Evolutionary conservation across 441 rosid genomes (phyloP).

Genomic region (Populus trichocarpa): DNA sequence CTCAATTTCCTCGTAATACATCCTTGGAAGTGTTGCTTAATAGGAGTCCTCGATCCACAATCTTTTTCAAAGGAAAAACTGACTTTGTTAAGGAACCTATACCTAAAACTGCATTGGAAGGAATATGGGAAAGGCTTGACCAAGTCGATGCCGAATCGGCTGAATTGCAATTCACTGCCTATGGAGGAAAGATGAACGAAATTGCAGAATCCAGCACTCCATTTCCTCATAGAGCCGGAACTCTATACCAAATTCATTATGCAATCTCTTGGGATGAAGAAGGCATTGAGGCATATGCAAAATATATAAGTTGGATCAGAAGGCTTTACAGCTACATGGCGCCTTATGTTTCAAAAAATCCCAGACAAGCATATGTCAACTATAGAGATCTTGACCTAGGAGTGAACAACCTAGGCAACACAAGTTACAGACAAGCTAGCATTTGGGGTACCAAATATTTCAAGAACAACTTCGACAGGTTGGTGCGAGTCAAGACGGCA

Average conservation of each 20-base stretch:
- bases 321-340: conserved; percentile 37
- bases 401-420: conserved; percentile 21
- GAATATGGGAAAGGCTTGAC: conserved; percentile 37
- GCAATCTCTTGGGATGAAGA: conserved; percentile 33
- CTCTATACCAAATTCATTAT: conserved; percentile 46
- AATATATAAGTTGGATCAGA: conserved; percentile 28
- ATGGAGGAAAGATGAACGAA: conserved; percentile 57
- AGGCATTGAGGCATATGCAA: conserved; percentile 19
- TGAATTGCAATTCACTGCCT: conserved; percentile 40
- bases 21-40: conserved; percentile 31
- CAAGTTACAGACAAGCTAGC: conserved; percentile 22
- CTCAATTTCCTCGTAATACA: conserved; percentile 18
- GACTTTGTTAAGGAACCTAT: conserved; percentile 51
- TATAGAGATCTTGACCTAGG: conserved; percentile 35
- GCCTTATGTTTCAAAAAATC: conserved; percentile 46
- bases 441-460: conserved; percentile 33
- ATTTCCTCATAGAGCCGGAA: conserved; percentile 60
- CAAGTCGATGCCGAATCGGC: conserved; percentile 23
- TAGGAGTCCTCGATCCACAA: conserved; percentile 12
- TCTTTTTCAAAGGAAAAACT: conserved; percentile 37
- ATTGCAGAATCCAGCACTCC: conserved; percentile 37
- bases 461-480: conserved; percentile 29
- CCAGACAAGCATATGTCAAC: conserved; percentile 42
- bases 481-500: conserved; percentile 30
- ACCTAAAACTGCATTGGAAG: conserved; percentile 37